Base-by-base conservation (phyloP, 192 early-diverging fungal species). In the Pilobolus umbonatus region DNA sequence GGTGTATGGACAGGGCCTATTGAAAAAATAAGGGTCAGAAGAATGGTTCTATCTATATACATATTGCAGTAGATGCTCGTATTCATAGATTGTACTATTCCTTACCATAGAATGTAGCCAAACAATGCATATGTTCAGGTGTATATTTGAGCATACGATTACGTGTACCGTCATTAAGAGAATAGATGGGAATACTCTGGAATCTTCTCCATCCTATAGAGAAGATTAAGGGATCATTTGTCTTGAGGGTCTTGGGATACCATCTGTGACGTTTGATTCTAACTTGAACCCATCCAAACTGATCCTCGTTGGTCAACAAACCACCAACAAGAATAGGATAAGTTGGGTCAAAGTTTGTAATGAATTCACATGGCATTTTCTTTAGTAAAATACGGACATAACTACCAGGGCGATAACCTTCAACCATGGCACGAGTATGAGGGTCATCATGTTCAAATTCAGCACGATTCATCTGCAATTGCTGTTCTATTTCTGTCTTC, bases 141-240 rank as follows among this genome's bases (percentile, higher is more conserved):
- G 97, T 95, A 72, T 99, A 99, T 74, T 99, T 99, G 34, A 99
- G 83, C 94, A 99, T 96, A 29, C 94, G 81, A 74, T 96, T 98
- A 36, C 93, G 84, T 57, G 85, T 93, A 38, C 90, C 89, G 71
- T 96, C 91, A 62, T 95, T 83, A 31, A 94, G 78, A 21, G 90
- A 96, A 73, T 90, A 99, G 43, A 96, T 78, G 14, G 97, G 97
- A 49, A 98, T 87, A 34, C 88, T 90, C 67, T 99, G 97, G 84
- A 99, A 94, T 46, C 97, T 84, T 30, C 97, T 85, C 97, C 97
- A 99, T 21, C 97, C 97, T 30, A 99, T 72, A 0, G 97, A 99
- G 48, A 99, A 89, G 40, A 99, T 92, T 30, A 99, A 77, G 19
- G 97, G 97, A 68, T 99, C 97, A 64, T 96, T 95, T 14, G 90